Base-by-base conservation (phyloP, 2,329 filamentous ascomycete genomes). In the Grosmannia serpens region DNA sequence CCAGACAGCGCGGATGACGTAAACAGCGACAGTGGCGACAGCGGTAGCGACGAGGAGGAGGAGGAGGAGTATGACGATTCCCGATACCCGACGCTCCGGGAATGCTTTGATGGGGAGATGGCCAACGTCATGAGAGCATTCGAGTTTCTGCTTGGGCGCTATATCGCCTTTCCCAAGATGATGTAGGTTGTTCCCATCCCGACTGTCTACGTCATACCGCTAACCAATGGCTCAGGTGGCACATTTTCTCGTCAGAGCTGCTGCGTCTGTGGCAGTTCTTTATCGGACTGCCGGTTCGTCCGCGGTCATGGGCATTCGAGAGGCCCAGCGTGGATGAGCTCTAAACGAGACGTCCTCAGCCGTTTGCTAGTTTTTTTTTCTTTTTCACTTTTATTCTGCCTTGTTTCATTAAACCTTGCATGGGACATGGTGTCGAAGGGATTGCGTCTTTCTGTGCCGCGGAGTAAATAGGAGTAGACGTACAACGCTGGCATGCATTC, bases 121-220 rank as follows among this genome's bases (percentile, higher is more conserved):
- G 70, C 73, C 6, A 73, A 84, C 20, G 78, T 96, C 15, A 81
- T 77, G 66, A 76, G 77, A 59, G 85, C 84, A 0, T 76, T 82
- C 53, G 79, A 81, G 64, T 83, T 85, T 65, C 84, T 97, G 2
- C 27, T 94, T 10, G 77, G 70, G 63, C 81, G 82, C 60, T 99
- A 90, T 89, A 58, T 84, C 7, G 73, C 77, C 26, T 75, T 91
- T 53, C 91, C 91, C 0, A 76, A 72, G 52, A 80, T 79, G 62
- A 59, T 88, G 88, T 94, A 79, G 83, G 88, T 83, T 60, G 46
- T 22, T 44, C 27, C 17, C 58, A 52, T 15, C 41, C 27, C 22
- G 15, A 15, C 52, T 33, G 11, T 44, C 20, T 50, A 47, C 53
- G 61, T n/a, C 55, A 50, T 29, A 20, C 3, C n/a, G 8, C 26